Conservation (phyloP, 768 basidiomycete genomes). For the Clathrus columnatus region DNA sequence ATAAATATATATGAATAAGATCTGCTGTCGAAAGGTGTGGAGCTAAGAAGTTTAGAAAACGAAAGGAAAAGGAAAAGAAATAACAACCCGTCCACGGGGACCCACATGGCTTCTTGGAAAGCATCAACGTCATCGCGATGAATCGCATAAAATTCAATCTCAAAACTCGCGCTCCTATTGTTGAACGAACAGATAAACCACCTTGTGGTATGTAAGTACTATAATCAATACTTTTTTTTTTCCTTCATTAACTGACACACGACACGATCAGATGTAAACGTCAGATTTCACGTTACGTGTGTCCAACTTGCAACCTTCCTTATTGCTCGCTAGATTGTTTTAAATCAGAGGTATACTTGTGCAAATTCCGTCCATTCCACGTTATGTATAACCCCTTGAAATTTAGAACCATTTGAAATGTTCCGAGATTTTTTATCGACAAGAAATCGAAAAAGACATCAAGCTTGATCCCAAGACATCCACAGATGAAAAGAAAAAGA, state of each 20-base stretch:
- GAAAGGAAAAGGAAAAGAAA: too few species aligned
- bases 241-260: constrained; percentile 1
- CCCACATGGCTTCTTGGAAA: not conserved
- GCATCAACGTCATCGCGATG: not conserved
- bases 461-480: constrained; percentile 45
- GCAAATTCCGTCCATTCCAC: not conserved
- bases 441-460: constrained; percentile 60
- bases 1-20: too few species aligned
- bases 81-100: not conserved
- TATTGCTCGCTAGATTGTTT: constrained; percentile 81
- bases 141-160: constrained; percentile 9
- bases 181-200: constrained; percentile 17
- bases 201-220: constrained; percentile 40
- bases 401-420: constrained; percentile 57
- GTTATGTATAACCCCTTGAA: not conserved
- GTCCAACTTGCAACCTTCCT: constrained; percentile 69
- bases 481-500: constrained; percentile 48
- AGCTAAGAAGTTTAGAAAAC: too few species aligned
- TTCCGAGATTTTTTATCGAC: constrained; percentile 76
- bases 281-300: constrained; percentile 73
- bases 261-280: constrained; percentile 52
- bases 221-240: not conserved
- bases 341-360: constrained; percentile 49
- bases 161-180: constrained; percentile 10
- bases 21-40: too few species aligned